Evolutionary conservation across 139 green algal genomes (phyloP), one percentile per base, ranked within the genome.

Genomic region (Yamagishiella unicocca): DNA sequence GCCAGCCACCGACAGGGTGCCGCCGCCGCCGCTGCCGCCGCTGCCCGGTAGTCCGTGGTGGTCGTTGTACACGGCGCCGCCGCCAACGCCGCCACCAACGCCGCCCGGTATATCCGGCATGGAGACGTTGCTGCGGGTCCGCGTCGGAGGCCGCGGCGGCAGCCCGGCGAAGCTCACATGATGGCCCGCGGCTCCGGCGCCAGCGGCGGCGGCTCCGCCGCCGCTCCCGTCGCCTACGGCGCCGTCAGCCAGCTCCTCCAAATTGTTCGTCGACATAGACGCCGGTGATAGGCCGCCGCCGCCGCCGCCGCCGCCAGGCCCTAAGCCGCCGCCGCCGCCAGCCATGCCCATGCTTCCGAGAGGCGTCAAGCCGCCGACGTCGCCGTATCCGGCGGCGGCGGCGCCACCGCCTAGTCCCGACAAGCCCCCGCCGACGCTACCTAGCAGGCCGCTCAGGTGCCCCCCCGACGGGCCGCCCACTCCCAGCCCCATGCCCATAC

Each of bases 191-290:
- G 21, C 43, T 27, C 61, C 79, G 61, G 61, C 79, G 58, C 61
- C 78, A 27, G 31, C 25, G 33, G 75, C 4, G 29, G 43, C 29
- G 42, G 42, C 40, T 24, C 70, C 70, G 70, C 75, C 77, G 79
- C 61, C 79, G 79, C 79, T 25, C 2, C 70, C 70, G 70, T 50
- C 77, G 79, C 61, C 79, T 58, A 58, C 79, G 76, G 24, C 76
- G n/a, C 31, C 46, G 45, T 66, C 73, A 31, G 55, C 77, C 79
- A 85, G 42, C 21, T 86, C 80, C 19, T 86, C 80, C 80, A 86
- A 54, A 46, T 86, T 86, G 4, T 17, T 53, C 17, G 7, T n/a
- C 27, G 79, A 71, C 76, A 71, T 38, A 1, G 77, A 77, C 31
- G 80, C 80, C 19, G 80, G 80, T 33, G 80, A 86, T 43, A 86